Percentiles rank a stretch among this genome's conserved stretches.
phyloP scores from a whole-genome alignment of 805 yeast genomes.

The Yarrowia alimentaria region DNA sequence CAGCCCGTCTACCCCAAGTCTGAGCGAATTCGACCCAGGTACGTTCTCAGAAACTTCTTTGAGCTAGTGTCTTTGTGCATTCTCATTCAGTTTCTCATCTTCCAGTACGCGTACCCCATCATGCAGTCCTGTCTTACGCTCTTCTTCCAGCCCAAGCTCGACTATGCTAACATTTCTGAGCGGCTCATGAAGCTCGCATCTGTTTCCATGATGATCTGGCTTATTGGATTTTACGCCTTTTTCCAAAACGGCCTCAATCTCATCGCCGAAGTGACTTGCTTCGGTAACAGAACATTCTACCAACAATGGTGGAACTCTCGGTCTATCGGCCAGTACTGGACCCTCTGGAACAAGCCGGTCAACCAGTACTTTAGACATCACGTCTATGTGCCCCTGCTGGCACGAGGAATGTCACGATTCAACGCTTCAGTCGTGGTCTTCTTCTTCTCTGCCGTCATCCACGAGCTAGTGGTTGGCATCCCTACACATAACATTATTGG shows the following conservation, averaged over 20 bases:
- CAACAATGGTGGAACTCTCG: slow-evolving; percentile 53
- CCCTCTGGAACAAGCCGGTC: slow-evolving; percentile 49
- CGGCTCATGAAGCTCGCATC: slow-evolving; percentile 43
- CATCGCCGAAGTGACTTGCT: slow-evolving; percentile 46
- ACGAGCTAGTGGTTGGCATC: slow-evolving; percentile 48
- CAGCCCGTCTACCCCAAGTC: slow-evolving; percentile 50
- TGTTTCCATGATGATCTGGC: slow-evolving; percentile 46
- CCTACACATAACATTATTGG: slow-evolving; percentile 50
- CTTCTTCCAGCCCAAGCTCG: slow-evolving; percentile 19
- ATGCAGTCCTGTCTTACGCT: slow-evolving; percentile 39
- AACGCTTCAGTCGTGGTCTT: slow-evolving; percentile 43
- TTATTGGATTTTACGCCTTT: slow-evolving; percentile 44
- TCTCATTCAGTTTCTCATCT: slow-evolving; percentile 43
- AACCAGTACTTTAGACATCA: slow-evolving; percentile 46
- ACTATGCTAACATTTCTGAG: slow-evolving; percentile 39
- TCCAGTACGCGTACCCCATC: slow-evolving; percentile 47
- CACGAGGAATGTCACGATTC: slow-evolving; percentile 38
- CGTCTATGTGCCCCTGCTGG: slow-evolving; percentile 44
- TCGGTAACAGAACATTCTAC: slow-evolving; percentile 49
- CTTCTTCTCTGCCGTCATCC: slow-evolving; percentile 47
- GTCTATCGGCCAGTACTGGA: slow-evolving; percentile 50
- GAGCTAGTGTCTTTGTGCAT: slow-evolving; percentile 41
- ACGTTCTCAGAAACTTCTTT: slow-evolving; percentile 39
- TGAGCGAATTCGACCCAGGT: slow-evolving; percentile 38
- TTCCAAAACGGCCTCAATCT: slow-evolving; percentile 47